Evolutionary conservation across 2,329 filamentous ascomycete genomes (phyloP).

Genomic region (Ophiostoma sp.): DNA sequence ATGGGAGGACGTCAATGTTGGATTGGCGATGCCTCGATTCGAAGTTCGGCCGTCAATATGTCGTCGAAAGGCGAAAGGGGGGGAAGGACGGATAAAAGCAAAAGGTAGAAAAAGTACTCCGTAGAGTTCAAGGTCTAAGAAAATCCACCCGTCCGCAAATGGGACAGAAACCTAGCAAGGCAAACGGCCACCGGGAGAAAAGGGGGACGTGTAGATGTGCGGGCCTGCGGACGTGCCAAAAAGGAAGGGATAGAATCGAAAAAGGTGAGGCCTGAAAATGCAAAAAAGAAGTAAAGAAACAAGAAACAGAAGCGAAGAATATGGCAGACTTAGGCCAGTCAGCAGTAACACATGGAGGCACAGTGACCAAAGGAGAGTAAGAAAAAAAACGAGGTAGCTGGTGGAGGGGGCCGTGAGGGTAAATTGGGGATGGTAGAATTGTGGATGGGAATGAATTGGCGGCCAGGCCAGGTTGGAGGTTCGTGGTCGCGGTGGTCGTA

Average conservation of each 20-base stretch:
- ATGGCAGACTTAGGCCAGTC: slow-evolving; percentile 3
- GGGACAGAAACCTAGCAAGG: slow-evolving; percentile 4
- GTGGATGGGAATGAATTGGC: slow-evolving; percentile 13
- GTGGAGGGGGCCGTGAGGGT: slow-evolving; percentile 20
- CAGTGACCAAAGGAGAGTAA: neutral
- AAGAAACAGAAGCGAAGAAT: slow-evolving; percentile 8
- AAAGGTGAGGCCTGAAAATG: neutral
- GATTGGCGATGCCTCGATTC: slow-evolving; percentile 9
- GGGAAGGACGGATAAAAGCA: neutral
- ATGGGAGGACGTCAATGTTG: too few relatives aligned
- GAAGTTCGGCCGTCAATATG: neutral
- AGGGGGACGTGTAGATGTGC: neutral
- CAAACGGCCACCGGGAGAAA: slow-evolving; percentile 10
- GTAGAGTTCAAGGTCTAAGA: neutral
- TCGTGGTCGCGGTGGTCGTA: neutral
- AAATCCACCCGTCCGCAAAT: slow-evolving; percentile 2
- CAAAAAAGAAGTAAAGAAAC: neutral
- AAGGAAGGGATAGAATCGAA: slow-evolving; percentile 16
- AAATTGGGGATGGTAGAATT: slow-evolving; percentile 19
- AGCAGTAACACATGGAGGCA: neutral
- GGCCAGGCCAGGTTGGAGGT: neutral
- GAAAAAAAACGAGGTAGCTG: neutral
- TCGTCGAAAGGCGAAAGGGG: slow-evolving; percentile 16
- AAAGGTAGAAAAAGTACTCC: neutral
- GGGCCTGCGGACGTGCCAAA: slow-evolving; percentile 8